Conservation (phyloP, 805 yeast genomes). For the Kodamaea neixiangensis region DNA sequence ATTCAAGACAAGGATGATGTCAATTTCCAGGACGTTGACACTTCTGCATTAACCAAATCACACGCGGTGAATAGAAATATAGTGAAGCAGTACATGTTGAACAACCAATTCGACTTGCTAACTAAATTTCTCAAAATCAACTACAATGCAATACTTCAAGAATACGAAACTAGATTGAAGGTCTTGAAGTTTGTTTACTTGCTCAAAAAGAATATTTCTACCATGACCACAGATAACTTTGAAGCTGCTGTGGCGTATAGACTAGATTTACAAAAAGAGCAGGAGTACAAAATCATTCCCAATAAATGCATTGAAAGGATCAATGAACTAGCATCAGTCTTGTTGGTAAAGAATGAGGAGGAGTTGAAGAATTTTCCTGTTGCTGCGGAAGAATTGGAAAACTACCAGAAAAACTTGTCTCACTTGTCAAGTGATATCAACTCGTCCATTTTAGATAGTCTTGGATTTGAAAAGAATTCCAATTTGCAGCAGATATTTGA, state of each 20-base stretch:
- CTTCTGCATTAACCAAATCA: slow-evolving; percentile 15
- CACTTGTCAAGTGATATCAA: slow-evolving; percentile 26
- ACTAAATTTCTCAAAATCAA: slow-evolving; percentile 35
- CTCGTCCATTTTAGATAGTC: slow-evolving; percentile 21
- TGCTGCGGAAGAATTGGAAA: slow-evolving; percentile 21
- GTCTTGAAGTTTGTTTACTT: slow-evolving; percentile 25
- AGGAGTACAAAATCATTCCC: slow-evolving; percentile 4
- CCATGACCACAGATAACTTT: slow-evolving; percentile 13
- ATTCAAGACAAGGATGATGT: slow-evolving; percentile 2
- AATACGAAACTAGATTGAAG: slow-evolving; percentile 26
- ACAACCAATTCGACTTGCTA: slow-evolving; percentile 48
- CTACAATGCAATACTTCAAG: slow-evolving; percentile 20
- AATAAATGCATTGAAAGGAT: slow-evolving; percentile 12
- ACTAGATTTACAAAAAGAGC: slow-evolving; percentile 20
- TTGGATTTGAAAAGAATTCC: slow-evolving; percentile 28
- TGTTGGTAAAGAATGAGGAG: slow-evolving; percentile 22
- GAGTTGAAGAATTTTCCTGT: slow-evolving; percentile 25
- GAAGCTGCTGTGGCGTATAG: slow-evolving; percentile 22
- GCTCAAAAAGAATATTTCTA: slow-evolving; percentile 24
- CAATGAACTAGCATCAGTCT: slow-evolving; percentile 23
- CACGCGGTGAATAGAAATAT: slow-evolving; percentile 38
- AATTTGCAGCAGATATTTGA: slow-evolving; percentile 34
- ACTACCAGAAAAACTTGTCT: slow-evolving; percentile 21
- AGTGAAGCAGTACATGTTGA: slow-evolving; percentile 41
- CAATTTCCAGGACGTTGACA: slow-evolving; percentile 4